A percentile compares a stretch with the other conserved stretches of the same genome.
Conservation (phyloP, 106 monocot species). For the Vanilla planifolia region DNA sequence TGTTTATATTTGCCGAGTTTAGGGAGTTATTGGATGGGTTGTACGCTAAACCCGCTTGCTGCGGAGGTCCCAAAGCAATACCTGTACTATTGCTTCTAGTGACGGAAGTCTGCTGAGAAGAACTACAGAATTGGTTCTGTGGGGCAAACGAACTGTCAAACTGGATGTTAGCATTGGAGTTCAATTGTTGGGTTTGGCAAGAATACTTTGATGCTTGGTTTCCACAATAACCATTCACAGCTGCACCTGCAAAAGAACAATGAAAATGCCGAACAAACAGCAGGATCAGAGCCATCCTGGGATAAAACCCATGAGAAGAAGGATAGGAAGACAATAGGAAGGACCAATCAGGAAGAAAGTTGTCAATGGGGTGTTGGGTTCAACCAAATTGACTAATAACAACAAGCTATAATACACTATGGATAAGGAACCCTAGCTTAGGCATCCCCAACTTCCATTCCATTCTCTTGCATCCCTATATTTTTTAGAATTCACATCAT, state of each 20-base stretch:
- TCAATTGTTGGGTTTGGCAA: slow-evolving; percentile 10
- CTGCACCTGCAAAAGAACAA: neutral
- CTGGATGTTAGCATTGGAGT: slow-evolving; percentile 16
- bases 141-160: slow-evolving; percentile 23
- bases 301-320: no score
- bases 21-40: slow-evolving; percentile 6
- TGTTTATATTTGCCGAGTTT: slow-evolving; percentile 5
- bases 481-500: no score
- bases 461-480: no score
- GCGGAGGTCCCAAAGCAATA: slow-evolving; percentile 8
- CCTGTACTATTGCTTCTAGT: slow-evolving; percentile 22
- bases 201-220: slow-evolving; percentile 15
- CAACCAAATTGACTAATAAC: no score
- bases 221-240: slow-evolving; percentile 16
- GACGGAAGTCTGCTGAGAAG: slow-evolving; percentile 14
- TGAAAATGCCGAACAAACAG: neutral
- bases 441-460: no score
- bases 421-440: no score
- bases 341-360: neutral
- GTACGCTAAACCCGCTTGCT: slow-evolving; percentile 4
- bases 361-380: no score
- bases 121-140: slow-evolving; percentile 6
- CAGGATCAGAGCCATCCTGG: neutral
- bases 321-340: neutral
- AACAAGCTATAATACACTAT: no score